These are phyloP conservation scores for Boletus sp. DNA, from an alignment of 1,284 basidiomycete genomes.

Conservation along the genomic window DNA sequence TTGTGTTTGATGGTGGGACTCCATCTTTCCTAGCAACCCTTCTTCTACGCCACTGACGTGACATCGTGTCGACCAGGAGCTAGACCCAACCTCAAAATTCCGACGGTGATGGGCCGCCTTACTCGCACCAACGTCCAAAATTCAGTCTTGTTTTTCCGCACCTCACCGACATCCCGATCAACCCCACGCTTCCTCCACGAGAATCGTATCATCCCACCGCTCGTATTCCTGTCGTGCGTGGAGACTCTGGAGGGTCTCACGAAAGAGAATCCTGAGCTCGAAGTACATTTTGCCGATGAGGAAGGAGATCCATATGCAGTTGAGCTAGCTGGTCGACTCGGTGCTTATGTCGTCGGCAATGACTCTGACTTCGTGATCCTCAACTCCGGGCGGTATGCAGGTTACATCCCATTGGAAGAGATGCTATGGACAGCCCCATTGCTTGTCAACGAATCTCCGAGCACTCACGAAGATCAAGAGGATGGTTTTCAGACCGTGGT, in stretches of 20 bases:
- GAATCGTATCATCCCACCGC: conserved; percentile 73
- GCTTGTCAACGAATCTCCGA: conserved; percentile 25
- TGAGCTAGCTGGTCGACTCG: conserved; percentile 70
- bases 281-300: conserved; percentile 73
- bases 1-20: conserved; percentile 87
- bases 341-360: conserved; percentile 72
- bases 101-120: conserved; percentile 60
- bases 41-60: conserved; percentile 19
- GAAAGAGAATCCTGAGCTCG: conserved; percentile 36
- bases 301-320: conserved; percentile 88
- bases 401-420: conserved; percentile 79
- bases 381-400: conserved; percentile 66
- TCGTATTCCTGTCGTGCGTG: conserved; percentile 60
- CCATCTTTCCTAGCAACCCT: background rate
- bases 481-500: conserved; percentile 63
- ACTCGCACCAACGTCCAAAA: conserved; percentile 57
- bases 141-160: conserved; percentile 79
- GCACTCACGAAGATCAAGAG: conserved; percentile 36
- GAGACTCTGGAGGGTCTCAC: conserved; percentile 50
- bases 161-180: conserved; percentile 67
- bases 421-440: conserved; percentile 60
- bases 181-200: conserved; percentile 69
- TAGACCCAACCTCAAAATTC: conserved; percentile 69
- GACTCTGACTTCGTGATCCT: conserved; percentile 84
- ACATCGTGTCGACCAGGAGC: conserved; percentile 49